Evolutionary conservation across 164 flowering plant species (phyloP), one percentile per base, ranked within the genome.

Genomic region (Euptelea pleiosperma): DNA sequence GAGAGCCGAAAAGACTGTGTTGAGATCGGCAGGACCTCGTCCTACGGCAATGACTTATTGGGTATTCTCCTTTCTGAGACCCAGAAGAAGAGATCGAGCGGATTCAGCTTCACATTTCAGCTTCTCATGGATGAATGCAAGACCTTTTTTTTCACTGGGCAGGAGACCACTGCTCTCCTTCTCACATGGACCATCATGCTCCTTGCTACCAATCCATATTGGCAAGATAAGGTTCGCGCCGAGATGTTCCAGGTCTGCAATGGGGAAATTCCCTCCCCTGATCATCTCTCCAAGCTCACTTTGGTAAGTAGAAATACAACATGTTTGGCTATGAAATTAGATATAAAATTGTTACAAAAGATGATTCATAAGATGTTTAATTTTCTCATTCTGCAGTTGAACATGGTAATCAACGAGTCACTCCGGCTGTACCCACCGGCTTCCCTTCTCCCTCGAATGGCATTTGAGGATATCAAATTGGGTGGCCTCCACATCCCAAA

Each of bases 161-260:
- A 90, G 61, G 99, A 94, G 33, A 94, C 99, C 33, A 88, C 96
- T 3, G 87, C 99, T 8, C 82, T 94, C 2, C 71, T 86, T 10
- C 95, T 91, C 62, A 94, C 97, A 1, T 94, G 99, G 99, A 88
- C 97, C 1, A 59, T 79, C 54, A 90, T 94, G 97, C 75, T 91
- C n/a, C 82, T 94, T 0, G 96, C 97, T 6, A 85, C 75, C 60
- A 94, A 94, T 62, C 86, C 93, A 1, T 25, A 72, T 2, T 94
- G 99, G 99, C 99, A 94, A 74, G 89, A 91, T 11, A 82, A 73
- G 66, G 79, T 92, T 16, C 75, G 97, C 0, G 77, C 61, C 0
- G 89, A 94, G 76, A 78, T 91, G 1, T 60, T 71, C 0, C 61
- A 75, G 34, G 91, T 87, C 58, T 88, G 86, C 71, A 72, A 72